Base-by-base conservation (phyloP, 1,139 yeast genomes). In the Debaryomyces udenii region DNA sequence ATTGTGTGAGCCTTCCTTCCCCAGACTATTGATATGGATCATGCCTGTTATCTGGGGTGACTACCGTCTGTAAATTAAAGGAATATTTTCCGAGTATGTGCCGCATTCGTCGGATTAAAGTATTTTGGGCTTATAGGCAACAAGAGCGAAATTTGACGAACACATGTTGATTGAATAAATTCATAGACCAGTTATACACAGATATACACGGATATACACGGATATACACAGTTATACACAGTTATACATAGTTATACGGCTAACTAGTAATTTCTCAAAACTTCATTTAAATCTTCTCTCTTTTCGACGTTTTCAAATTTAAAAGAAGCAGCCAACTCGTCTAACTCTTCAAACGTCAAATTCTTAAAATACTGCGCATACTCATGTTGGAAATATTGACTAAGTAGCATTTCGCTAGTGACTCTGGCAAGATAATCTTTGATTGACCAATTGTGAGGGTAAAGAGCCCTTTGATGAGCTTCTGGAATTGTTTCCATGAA, bases 281-380 rank as follows among this genome's bases (percentile, higher is more conserved):
- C 68, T 28, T 53, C 51, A 47, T 70, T 72, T 50, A 72, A 61
- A 47, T 64, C 66, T 27, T 67, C 68, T 49, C 78, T 64, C 54
- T 64, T 62, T 23, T 53, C 48, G 32, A 68, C 57, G 47, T 72
- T 70, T 50, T 72, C 78, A 40, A 72, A 62, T 51, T 71, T 70
- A 61, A 71, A 72, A 31, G 70, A 67, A 30, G 72, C 75, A 29
- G 78, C 78, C 52, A 73, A 59, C 50, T 68, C 76, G 45, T 73
- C 78, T 43, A 73, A 61, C 26, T 72, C 74, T 27, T 70, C 73
- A 31, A 62, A 67, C 10, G 60, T 51, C 47, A 70, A 60, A 13
- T 60, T 75, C 27, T 55, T 63, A 48, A 68, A 70, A 30, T 61
- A 61, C 15, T 67, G 71, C 9, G 78, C 76, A 49, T 61, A 73